Evolutionary conservation across 1,284 basidiomycete genomes (phyloP).

Genomic region (Cryptococcus maquisensis): DNA sequence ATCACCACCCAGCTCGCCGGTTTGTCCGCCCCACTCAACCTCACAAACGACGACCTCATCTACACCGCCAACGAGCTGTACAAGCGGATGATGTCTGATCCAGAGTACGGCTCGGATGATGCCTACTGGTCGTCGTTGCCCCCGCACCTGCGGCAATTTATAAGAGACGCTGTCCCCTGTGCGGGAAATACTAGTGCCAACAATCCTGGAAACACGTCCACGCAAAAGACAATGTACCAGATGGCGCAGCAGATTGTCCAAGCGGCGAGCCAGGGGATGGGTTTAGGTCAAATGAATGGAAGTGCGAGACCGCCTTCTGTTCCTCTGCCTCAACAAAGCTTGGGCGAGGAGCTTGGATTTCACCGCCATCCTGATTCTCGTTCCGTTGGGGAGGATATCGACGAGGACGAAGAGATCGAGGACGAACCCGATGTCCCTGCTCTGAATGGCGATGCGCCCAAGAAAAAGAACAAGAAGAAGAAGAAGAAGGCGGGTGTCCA

Average conservation of each 20-base stretch:
- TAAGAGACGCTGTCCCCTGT: constrained; percentile 56
- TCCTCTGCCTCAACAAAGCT: constrained; percentile 1
- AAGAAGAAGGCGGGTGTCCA: constrained; percentile 50
- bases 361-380: constrained; percentile 52
- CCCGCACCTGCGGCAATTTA: constrained; percentile 56
- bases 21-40: constrained; percentile 34
- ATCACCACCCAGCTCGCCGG: constrained; percentile 33
- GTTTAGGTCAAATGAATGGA: constrained; percentile 41
- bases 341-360: constrained; percentile 53
- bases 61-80: constrained; percentile 50
- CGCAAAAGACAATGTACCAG: constrained; percentile 57
- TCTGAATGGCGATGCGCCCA: constrained; percentile 43
- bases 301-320: constrained; percentile 3
- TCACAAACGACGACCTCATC: constrained; percentile 49
- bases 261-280: constrained; percentile 55
- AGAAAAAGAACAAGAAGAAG: constrained; percentile 56
- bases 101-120: constrained; percentile 53
- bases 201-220: constrained; percentile 28
- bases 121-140: constrained; percentile 59
- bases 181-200: constrained; percentile 23
- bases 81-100: constrained; percentile 50
- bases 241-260: constrained; percentile 63
- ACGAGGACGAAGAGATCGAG: constrained; percentile 32
- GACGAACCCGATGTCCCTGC: constrained; percentile 5
- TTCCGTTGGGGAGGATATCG: constrained; percentile 45